phyloP scores from a whole-genome alignment of 192 early-diverging fungal genomes.

The Fimicolochytrium jonesii region DNA sequence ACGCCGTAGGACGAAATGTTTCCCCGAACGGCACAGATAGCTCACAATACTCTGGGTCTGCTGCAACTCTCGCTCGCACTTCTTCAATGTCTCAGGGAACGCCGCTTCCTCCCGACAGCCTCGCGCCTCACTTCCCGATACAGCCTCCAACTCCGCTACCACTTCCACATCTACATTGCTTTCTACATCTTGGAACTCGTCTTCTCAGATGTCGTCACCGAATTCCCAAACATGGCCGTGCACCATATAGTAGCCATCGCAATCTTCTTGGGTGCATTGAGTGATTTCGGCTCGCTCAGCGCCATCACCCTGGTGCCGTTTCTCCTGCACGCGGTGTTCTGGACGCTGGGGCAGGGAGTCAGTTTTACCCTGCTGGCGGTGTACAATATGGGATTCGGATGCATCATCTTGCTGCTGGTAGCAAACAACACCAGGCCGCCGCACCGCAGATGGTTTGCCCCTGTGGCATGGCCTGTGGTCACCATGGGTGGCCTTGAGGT shows the following conservation, averaged over 20 bases:
- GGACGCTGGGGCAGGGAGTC: background rate
- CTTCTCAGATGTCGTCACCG: background rate
- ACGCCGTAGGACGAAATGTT: no score
- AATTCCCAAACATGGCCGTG: background rate
- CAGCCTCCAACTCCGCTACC: background rate
- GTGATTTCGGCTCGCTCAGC: background rate
- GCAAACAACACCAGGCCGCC: no score
- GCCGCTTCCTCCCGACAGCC: no score
- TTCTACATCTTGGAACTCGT: conserved; percentile 1
- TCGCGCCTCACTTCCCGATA: background rate
- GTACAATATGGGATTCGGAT: conserved; percentile 9
- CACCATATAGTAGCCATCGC: background rate
- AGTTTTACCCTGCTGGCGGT: background rate
- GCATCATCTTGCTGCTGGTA: no score
- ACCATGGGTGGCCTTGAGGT: no score
- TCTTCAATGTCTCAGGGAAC: no score
- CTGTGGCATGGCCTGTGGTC: no score
- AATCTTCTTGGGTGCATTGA: background rate
- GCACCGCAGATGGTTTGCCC: no score
- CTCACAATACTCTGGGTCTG: no score
- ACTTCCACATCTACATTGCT: background rate
- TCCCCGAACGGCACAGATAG: no score
- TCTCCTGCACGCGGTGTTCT: conserved; percentile 2
- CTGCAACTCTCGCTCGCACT: no score
- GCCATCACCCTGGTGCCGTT: background rate